Evolutionary conservation across 305 asterid genomes (phyloP), one percentile per base, ranked within the genome.

Genomic region (Rubia balearica): DNA sequence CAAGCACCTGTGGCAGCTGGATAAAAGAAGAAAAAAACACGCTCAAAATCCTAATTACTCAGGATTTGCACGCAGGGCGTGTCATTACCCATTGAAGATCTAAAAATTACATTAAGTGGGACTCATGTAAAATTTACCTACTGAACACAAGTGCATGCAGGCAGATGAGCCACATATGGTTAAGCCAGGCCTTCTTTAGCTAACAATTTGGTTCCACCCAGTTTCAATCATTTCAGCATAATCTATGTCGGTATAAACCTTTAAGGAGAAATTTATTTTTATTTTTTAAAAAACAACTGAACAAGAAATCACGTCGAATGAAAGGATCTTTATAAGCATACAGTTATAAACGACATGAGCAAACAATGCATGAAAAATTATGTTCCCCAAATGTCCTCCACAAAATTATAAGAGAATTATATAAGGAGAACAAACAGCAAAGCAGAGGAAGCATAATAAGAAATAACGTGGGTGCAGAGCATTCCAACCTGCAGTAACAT

Each of bases 401-500:
- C 43, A 41, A 21, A 16, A 4, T 30, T 9, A 59, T 0, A 38
- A 14, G 41, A 62, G 55, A 36, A 27, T 48, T 10, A 61, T 6
- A 19, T 62, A n/a, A 68, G 36, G 4, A 40, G 33, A 17, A 68
- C 2, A 57, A 65, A 1, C 21, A 62, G 49, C 42, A 16, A 5
- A 27, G 14, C 27, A 64, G 61, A 51, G 65, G 51, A 45, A 61
- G 40, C 45, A 61, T 33, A 61, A 30, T 30, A 66, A 6, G 12
- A 51, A 56, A 76, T 60, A 77, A 69, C 57, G 78, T 41, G 68
- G 45, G 68, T 41, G 36, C 49, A n/a, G 64, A 71, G 30, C 40
- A 77, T 49, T 70, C 71, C 67, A 87, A 93, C 97, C 98, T 91
- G 78, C 83, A 67, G 70, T 78, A 74, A 69, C 78, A 68, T 76